phyloP scores from a whole-genome alignment of 2,329 filamentous ascomycete genomes.

The Cercospora janseana region DNA sequence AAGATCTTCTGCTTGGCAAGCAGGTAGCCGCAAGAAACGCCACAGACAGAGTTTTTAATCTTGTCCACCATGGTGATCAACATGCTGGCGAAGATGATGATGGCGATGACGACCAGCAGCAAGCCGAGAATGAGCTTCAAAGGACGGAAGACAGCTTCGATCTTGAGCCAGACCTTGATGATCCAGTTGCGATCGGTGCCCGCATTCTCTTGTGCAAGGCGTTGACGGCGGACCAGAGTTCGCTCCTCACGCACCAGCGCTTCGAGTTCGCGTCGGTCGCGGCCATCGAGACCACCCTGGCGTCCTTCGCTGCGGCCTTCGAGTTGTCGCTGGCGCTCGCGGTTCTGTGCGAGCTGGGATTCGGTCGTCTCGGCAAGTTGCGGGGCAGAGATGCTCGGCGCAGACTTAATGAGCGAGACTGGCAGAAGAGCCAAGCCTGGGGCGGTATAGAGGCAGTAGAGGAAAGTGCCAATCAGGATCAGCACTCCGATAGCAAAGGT shows the following conservation, averaged over 20 bases:
- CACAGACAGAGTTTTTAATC: slow-evolving; percentile 91
- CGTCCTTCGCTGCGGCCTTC: slow-evolving; percentile 80
- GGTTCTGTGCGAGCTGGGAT: slow-evolving; percentile 79
- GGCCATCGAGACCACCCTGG: slow-evolving; percentile 70
- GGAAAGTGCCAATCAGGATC: slow-evolving; percentile 77
- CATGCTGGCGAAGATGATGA: slow-evolving; percentile 87
- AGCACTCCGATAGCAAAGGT: slow-evolving; percentile 88
- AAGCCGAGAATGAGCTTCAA: slow-evolving; percentile 85
- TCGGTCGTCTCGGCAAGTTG: slow-evolving; percentile 73
- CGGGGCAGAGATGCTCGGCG: slow-evolving; percentile 79
- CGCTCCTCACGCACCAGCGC: slow-evolving; percentile 84
- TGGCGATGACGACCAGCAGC: slow-evolving; percentile 68
- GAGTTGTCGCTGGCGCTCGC: slow-evolving; percentile 86
- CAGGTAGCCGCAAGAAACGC: slow-evolving; percentile 86
- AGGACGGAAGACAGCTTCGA: slow-evolving; percentile 78
- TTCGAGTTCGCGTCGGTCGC: slow-evolving; percentile 86
- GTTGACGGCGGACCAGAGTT: slow-evolving; percentile 83
- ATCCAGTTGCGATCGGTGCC: slow-evolving; percentile 75
- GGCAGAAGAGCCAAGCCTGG: slow-evolving; percentile 85
- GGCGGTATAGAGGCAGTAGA: slow-evolving; percentile 87
- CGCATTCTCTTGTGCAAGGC: slow-evolving; percentile 76
- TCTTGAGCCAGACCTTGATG: slow-evolving; percentile 73
- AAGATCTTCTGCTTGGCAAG: slow-evolving; percentile 85
- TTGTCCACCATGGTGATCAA: slow-evolving; percentile 95
- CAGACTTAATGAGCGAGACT: slow-evolving; percentile 86